Percentiles rank a stretch among this genome's conserved stretches.
Evolutionary conservation across 306 rosid genomes (phyloP).

Genomic region (Carpinus viminea): DNA sequence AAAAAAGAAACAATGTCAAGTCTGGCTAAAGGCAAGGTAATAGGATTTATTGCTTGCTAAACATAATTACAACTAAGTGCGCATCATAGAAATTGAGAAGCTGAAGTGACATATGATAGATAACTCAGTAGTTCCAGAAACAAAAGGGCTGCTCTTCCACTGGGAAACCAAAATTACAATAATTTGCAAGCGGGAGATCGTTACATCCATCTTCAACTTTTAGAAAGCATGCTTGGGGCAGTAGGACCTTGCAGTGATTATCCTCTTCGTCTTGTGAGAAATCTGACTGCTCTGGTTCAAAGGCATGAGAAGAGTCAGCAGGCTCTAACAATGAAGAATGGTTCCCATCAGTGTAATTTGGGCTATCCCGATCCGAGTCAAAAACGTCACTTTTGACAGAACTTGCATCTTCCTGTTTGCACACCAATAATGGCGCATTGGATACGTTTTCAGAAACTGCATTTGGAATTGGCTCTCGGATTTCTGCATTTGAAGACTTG

Average conservation of each 20-base stretch:
- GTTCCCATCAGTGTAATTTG: constrained; percentile 55
- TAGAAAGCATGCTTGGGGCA: constrained; percentile 44
- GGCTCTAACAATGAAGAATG: constrained; percentile 60
- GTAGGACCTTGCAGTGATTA: constrained; percentile 41
- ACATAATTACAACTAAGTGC: constrained; percentile 42
- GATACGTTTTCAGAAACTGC: constrained; percentile 41
- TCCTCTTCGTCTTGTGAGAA: constrained; percentile 81
- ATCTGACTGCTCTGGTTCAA: constrained; percentile 68
- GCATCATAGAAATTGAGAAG: neutral
- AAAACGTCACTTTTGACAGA: constrained; percentile 74
- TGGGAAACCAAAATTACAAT: constrained; percentile 49
- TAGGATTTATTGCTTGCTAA: constrained; percentile 42
- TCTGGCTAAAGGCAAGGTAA: neutral
- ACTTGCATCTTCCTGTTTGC: constrained; percentile 80
- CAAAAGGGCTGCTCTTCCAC: constrained; percentile 65
- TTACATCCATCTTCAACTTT: constrained; percentile 58
- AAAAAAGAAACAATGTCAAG: neutral
- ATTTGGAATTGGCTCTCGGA: constrained; percentile 38
- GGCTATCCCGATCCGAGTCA: constrained; percentile 59
- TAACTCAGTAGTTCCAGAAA: constrained; percentile 55
- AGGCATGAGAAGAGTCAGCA: constrained; percentile 56
- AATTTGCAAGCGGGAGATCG: constrained; percentile 45
- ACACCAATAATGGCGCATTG: constrained; percentile 40
- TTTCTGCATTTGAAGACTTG: constrained; percentile 41
- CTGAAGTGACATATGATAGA: neutral